Conservation (phyloP, 805 yeast genomes). For the Saccharomyces paradoxus region DNA sequence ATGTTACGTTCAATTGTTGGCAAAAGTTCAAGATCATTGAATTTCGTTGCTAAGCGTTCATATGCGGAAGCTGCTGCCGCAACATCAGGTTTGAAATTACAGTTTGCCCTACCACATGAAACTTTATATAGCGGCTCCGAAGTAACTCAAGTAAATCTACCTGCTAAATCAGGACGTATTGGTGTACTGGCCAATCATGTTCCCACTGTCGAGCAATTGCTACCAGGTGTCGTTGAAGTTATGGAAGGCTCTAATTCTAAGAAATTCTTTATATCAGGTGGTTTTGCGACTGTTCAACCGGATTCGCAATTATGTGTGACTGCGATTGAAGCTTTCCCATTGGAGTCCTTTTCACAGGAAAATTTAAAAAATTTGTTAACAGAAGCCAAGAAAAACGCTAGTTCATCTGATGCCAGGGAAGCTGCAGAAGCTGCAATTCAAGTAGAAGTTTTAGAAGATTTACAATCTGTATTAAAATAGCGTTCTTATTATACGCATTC, state of each 20-base stretch:
- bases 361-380: slow-evolving; percentile 73
- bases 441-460: slow-evolving; percentile 92
- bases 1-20: slow-evolving; percentile 24
- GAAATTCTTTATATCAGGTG: slow-evolving; percentile 90
- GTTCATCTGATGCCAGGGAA: slow-evolving; percentile 75
- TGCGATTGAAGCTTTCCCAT: slow-evolving; percentile 90
- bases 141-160: slow-evolving; percentile 79
- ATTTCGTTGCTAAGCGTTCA: slow-evolving; percentile 59
- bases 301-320: slow-evolving; percentile 84
- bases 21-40: slow-evolving; percentile 32
- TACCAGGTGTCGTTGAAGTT: slow-evolving; percentile 91
- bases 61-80: slow-evolving; percentile 77
- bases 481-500: background rate
- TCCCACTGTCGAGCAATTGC: slow-evolving; percentile 91
- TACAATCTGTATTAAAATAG: slow-evolving; percentile 43
- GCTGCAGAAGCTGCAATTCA: slow-evolving; percentile 94
- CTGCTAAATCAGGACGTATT: slow-evolving; percentile 90
- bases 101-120: slow-evolving; percentile 86
- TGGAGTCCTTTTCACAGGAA: slow-evolving; percentile 75
- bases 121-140: slow-evolving; percentile 44
- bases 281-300: slow-evolving; percentile 93
- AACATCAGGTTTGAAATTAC: slow-evolving; percentile 69
- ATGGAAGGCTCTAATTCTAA: slow-evolving; percentile 62
- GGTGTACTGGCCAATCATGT: slow-evolving; percentile 98
- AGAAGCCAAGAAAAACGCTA: slow-evolving; percentile 88